Percentiles rank a stretch among this genome's conserved stretches.
Evolutionary conservation across 73 alveolate species (phyloP).

Genomic region (Durusdinium trenchii): DNA sequence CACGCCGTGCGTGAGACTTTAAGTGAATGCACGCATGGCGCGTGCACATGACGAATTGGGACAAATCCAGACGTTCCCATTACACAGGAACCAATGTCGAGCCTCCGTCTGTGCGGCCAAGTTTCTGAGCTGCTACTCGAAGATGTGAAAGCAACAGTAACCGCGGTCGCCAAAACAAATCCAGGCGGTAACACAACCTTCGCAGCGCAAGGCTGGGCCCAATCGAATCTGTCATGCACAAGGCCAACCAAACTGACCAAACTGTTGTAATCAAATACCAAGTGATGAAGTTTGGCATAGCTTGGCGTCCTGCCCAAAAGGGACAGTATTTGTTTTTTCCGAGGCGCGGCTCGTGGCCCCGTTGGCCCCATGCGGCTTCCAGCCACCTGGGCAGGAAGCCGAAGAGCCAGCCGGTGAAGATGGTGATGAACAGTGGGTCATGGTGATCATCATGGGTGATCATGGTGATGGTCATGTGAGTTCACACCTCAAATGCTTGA

Average conservation of each 20-base stretch:
- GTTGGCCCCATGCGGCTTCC: conserved; percentile 29
- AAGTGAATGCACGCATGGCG: too few relatives aligned
- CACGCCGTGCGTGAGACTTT: too few relatives aligned
- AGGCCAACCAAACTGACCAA: not conserved
- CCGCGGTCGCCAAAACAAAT: conserved; percentile 62
- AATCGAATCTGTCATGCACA: not conserved
- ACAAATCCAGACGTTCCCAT: too few relatives aligned
- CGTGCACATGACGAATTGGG: too few relatives aligned
- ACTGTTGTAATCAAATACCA: not conserved
- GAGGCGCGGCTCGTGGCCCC: conserved; percentile 40
- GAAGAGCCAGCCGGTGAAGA: not conserved
- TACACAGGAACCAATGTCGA: not conserved
- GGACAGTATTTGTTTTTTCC: not conserved
- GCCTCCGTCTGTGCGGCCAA: not conserved
- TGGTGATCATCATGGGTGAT: too few relatives aligned
- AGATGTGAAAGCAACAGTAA: conserved; percentile 1
- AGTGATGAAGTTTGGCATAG: not conserved
- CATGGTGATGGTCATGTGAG: too few relatives aligned
- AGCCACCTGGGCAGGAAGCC: conserved; percentile 32
- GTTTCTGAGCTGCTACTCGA: not conserved
- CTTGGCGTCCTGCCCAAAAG: not conserved
- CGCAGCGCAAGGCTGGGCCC: not conserved
- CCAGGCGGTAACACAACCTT: conserved; percentile 60
- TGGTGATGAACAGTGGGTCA: too few relatives aligned
- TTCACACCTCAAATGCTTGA: too few relatives aligned